These are phyloP conservation scores for Talaromyces thailandensis DNA, from an alignment of 495 filamentous ascomycete species.

Conservation along the genomic window DNA sequence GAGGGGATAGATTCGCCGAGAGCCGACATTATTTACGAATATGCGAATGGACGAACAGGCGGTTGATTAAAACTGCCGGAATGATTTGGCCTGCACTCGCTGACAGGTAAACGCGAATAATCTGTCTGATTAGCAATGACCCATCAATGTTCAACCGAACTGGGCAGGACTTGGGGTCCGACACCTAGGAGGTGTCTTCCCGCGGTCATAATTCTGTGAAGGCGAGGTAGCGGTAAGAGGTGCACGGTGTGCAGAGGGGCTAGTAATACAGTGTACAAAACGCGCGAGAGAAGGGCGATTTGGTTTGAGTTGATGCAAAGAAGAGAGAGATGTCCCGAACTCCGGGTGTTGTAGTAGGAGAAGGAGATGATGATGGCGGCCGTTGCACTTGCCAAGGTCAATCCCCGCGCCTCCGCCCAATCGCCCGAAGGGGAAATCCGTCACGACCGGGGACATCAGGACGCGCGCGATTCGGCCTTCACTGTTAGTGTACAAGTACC, in stretches of 20 bases:
- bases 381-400: not conserved
- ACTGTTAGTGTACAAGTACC: not conserved
- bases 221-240: not conserved
- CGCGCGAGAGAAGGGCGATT: not conserved
- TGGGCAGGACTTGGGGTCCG: slow-evolving; percentile 6
- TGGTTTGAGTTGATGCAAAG: not conserved
- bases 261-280: not conserved
- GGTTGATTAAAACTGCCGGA: not conserved
- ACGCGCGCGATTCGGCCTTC: not conserved
- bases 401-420: not conserved
- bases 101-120: not conserved
- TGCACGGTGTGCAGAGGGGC: not conserved
- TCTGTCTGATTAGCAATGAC: not conserved
- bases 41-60: not conserved
- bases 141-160: not conserved
- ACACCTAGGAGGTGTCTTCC: slow-evolving; percentile 6
- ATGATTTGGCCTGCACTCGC: not conserved
- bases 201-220: slow-evolving; percentile 3
- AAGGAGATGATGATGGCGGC: not conserved
- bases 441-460: not conserved
- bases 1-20: not conserved
- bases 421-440: not conserved
- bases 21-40: not conserved
- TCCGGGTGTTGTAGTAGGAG: not conserved
- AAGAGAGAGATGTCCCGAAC: not conserved